Evolutionary conservation across 2,329 filamentous ascomycete species (phyloP), one percentile per base, ranked within the genome.

Genomic region (Hypomyces rosellus): DNA sequence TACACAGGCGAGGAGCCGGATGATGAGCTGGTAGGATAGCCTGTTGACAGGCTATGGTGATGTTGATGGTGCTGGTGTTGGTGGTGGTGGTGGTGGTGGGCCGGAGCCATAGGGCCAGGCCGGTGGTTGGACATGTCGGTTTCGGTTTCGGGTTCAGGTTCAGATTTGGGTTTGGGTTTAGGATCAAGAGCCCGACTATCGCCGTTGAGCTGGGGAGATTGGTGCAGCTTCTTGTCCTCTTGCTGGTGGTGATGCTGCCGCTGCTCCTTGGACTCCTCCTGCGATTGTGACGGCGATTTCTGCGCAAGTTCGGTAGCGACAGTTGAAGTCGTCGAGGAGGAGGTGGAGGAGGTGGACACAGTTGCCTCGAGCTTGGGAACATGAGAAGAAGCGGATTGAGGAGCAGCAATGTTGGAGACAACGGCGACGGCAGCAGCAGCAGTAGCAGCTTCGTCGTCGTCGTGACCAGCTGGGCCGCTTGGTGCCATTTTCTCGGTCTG

Each of bases 81-180:
- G 11, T 40, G 37, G 8, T 15, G 37, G 12, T n/a, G 22, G 8
- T 40, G 37, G 8, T 16, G 50, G 14, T 49, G 50, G 12, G 48
- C 48, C 30, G 45, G 52, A 41, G 39, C 48, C 49, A 14, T 39
- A 18, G 54, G 25, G 40, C 50, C 53, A 4, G 55, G 51, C 43
- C 55, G 60, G 55, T 67, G 63, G 55, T 57, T 65, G 51, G 65
- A 61, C 66, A 69, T 69, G 53, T 66, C 62, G 50, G 57, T 42
- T 37, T 51, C 52, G 45, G 48, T 38, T 18, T 48, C 49, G 52
- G 49, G 41, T 33, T 48, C 54, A 45, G 60, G 41, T 33, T 48
- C 49, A 49, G 49, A 36, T 33, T 48, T 53, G 43, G 60, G 41
- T 33, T 48, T 53, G 43, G 60, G 53, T 46, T 54, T 59, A 56